A percentile compares a stretch with the other conserved stretches of the same genome.
Evolutionary conservation across 345 rosid species (phyloP).

Genomic region (Sonneratia caseolaris): DNA sequence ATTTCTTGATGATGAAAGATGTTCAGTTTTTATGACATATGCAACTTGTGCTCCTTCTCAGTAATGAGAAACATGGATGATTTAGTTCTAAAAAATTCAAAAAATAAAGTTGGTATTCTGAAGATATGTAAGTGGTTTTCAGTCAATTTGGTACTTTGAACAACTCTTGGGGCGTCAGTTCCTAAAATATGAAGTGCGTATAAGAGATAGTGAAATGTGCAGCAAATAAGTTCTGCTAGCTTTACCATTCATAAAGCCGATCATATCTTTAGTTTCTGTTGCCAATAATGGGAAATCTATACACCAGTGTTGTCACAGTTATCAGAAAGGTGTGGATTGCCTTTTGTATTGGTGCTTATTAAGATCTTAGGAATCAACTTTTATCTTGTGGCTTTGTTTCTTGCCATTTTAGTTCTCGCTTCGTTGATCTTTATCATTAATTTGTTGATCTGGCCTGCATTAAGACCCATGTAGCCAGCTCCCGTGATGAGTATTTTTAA

Average conservation of each 20-base stretch:
- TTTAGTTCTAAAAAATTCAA: too few species aligned
- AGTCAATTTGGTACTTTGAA: neutral
- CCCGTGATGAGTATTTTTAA: neutral
- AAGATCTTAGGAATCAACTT: neutral
- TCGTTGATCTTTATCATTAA: neutral
- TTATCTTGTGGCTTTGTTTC: neutral
- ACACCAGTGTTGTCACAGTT: neutral
- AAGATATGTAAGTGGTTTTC: neutral
- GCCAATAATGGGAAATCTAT: neutral
- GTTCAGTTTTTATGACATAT: neutral
- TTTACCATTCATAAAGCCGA: neutral
- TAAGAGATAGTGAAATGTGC: too few species aligned
- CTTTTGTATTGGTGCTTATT: neutral
- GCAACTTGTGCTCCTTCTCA: too few species aligned
- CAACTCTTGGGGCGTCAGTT: neutral
- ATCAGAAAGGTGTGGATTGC: neutral
- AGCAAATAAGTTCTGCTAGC: neutral
- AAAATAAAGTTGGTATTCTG: too few species aligned
- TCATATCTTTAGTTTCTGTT: neutral
- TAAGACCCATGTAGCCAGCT: neutral
- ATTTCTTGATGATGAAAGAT: neutral
- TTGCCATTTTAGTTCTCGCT: neutral
- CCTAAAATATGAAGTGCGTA: neutral
- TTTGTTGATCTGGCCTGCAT: neutral
- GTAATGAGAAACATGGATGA: too few species aligned